These are phyloP conservation scores for Melaleuca alternifolia DNA, from an alignment of 345 rosid genomes.

Conservation along the genomic window DNA sequence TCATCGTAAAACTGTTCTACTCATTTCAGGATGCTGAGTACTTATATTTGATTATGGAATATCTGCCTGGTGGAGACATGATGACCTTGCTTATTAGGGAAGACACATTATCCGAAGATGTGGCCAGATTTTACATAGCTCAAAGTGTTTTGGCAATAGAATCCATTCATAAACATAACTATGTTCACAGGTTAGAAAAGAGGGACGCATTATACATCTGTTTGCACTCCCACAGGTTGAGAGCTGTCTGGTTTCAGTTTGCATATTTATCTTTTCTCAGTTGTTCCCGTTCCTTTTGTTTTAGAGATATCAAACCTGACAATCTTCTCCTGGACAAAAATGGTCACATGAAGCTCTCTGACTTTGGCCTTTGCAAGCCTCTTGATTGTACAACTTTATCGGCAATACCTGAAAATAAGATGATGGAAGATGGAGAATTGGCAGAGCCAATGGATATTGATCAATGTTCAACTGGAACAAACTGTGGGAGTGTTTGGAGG, in stretches of 20 bases:
- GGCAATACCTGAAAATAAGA: slow-evolving; percentile 68
- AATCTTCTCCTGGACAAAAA: slow-evolving; percentile 89
- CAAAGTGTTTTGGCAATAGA: slow-evolving; percentile 94
- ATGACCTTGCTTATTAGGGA: slow-evolving; percentile 94
- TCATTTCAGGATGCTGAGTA: slow-evolving; percentile 94
- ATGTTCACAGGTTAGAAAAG: slow-evolving; percentile 73
- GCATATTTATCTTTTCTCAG: not conserved
- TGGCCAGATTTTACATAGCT: slow-evolving; percentile 83
- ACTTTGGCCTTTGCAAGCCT: slow-evolving; percentile 97
- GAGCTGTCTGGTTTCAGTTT: not conserved
- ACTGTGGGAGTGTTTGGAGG: slow-evolving; percentile 70
- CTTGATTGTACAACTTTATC: slow-evolving; percentile 77
- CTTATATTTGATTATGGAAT: slow-evolving; percentile 91
- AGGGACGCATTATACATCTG: not conserved
- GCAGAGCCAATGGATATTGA: slow-evolving; percentile 87
- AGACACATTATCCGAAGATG: slow-evolving; percentile 79
- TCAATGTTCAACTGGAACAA: slow-evolving; percentile 63
- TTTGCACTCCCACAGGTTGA: not conserved
- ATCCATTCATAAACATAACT: slow-evolving; percentile 87
- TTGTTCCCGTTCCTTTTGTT: slow-evolving; percentile 8
- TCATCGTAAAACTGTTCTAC: slow-evolving; percentile 89
- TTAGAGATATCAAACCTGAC: slow-evolving; percentile 92
- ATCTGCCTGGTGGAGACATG: slow-evolving; percentile 97
- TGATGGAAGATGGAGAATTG: slow-evolving; percentile 51
- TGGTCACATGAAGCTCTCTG: slow-evolving; percentile 98